Base-by-base conservation (phyloP, 495 filamentous ascomycete genomes). In the Aspergillus sparsus region DNA sequence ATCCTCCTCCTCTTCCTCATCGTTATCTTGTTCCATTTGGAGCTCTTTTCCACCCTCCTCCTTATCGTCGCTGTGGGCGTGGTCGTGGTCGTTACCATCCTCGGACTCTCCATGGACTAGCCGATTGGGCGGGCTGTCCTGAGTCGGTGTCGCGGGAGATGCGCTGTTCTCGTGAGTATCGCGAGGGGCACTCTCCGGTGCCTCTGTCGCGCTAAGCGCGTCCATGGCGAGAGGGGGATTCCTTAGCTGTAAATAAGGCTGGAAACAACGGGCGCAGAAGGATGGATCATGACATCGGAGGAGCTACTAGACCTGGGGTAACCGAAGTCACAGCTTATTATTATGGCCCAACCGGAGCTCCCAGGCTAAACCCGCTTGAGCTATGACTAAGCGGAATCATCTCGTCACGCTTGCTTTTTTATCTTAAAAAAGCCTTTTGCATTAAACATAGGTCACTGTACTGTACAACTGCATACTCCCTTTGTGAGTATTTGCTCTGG, bases 1-100 rank as follows among this genome's bases (percentile, higher is more conserved):
- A 0, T 86, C 87, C 0, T 87, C 87, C 0, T 82, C 89, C 0
- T 87, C 87, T 0, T 86, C 87, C 0, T 87, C 87, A 0, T 82
- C 79, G 0, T 83, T 81, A 0, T 80, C 78, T 0, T 81, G 77
- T 0, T 80, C 78, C 0, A 76, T 63, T 33, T 66, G 72, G 33
- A 64, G 64, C 16, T 60, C 65, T n/a, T 63, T 62, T 15, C 70
- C 66, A 44, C 68, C 66, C 12, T 66, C 72, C 46, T 67, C 64
- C 27, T 66, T 62, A 8, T 61, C 53, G 3, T 62, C 55, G 31
- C 53, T 60, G 15, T 54, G 21, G 16, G 37, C 47, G 6, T 53
- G 49, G 11, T 57, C 49, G 51, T 62, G 57, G 44, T 64, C 46
- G 57, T 54, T 44, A 37, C 66, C 53, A 51, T 68, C 61, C 33